These are phyloP conservation scores for Paecilomyces formosus DNA, from an alignment of 2,329 filamentous ascomycete genomes.

Conservation along the genomic window DNA sequence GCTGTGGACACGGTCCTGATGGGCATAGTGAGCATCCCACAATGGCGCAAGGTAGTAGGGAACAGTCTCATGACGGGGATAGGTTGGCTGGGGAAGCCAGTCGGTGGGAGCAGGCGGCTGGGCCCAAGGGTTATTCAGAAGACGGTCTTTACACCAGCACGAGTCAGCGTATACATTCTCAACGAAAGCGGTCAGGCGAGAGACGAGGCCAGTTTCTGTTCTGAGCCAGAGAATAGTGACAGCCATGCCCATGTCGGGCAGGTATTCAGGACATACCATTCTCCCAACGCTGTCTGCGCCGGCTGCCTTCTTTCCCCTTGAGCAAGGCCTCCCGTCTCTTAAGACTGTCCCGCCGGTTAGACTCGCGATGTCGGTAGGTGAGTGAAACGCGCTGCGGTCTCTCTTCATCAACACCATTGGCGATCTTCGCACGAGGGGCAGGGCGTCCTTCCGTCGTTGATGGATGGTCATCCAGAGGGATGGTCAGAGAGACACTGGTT, in stretches of 20 bases:
- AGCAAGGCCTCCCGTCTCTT: conserved; percentile 66
- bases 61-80: conserved; percentile 63
- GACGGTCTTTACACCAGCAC: conserved; percentile 54
- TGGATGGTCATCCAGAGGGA: conserved; percentile 61
- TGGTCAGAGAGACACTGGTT: conserved; percentile 59
- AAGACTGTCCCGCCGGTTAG: conserved; percentile 53
- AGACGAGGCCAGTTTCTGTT: conserved; percentile 3
- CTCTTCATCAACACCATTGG: conserved; percentile 10
- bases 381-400: conserved; percentile 17
- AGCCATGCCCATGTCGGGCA: not conserved
- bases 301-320: conserved; percentile 84
- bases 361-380: conserved; percentile 46
- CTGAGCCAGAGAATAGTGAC: not conserved
- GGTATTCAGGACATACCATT: conserved; percentile 57
- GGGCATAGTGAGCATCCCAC: conserved; percentile 60
- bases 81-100: conserved; percentile 74
- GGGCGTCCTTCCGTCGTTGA: conserved; percentile 20
- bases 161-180: conserved; percentile 14
- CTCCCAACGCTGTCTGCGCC: conserved; percentile 85
- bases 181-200: not conserved
- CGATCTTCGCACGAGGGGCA: conserved; percentile 20
- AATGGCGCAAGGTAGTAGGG: conserved; percentile 84
- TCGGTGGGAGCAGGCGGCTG: conserved; percentile 75
- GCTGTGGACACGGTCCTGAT: conserved; percentile 29
- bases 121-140: conserved; percentile 78